phyloP scores from a whole-genome alignment of 1,284 basidiomycete genomes.

The Tylopilus sp. region DNA sequence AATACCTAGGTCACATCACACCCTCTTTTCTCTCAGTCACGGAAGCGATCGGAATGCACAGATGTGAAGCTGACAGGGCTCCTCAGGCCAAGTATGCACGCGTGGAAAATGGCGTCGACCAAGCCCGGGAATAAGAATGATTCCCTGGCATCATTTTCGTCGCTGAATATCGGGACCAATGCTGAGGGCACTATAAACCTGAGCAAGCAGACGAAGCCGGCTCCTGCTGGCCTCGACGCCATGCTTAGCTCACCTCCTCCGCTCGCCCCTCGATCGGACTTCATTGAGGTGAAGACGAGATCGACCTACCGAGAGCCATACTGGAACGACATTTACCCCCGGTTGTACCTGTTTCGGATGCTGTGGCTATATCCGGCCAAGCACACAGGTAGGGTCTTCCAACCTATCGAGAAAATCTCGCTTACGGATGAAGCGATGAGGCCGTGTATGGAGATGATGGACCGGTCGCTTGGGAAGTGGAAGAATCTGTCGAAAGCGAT shows the following conservation, averaged over 20 bases:
- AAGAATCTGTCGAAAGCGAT: conserved; percentile 39
- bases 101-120: conserved; percentile 15
- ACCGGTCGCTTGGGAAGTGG: conserved; percentile 36
- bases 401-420: conserved; percentile 6
- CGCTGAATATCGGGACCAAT: conserved; percentile 31
- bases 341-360: conserved; percentile 19
- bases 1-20: no score
- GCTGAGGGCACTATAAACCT: background rate
- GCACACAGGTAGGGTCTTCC: conserved; percentile 39
- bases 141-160: conserved; percentile 40
- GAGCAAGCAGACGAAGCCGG: conserved; percentile 7
- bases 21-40: no score
- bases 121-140: conserved; percentile 25
- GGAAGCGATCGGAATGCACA: no score
- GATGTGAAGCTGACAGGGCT: no score
- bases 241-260: no score
- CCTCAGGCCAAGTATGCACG: no score
- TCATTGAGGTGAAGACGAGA: no score
- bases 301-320: no score
- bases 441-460: conserved; percentile 30
- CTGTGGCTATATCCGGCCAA: no score
- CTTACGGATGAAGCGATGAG: background rate
- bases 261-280: background rate
- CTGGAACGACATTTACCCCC: conserved; percentile 15
- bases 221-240: background rate